Evolutionary conservation across 306 rosid genomes (phyloP).

Genomic region (Cucurbita pepo): DNA sequence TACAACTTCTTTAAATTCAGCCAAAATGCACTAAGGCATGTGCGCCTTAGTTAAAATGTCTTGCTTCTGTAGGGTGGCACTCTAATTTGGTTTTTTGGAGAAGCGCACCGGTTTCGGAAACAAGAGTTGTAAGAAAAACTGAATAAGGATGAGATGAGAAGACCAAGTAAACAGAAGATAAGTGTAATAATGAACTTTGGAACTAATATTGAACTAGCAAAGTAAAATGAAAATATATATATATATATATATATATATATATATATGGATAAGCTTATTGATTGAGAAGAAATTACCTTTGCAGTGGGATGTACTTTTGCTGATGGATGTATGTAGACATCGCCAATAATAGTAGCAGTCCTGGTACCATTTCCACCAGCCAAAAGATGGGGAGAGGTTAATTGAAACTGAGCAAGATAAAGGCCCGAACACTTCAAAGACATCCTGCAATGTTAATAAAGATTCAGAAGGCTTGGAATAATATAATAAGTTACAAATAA

Average conservation of each 20-base stretch:
- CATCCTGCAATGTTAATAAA: conserved; percentile 51
- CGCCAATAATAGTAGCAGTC: conserved; percentile 50
- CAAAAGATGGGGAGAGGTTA: conserved; percentile 63
- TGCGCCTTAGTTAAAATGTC: neutral
- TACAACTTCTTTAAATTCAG: neutral
- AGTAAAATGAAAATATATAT: neutral
- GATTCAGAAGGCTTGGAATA: neutral
- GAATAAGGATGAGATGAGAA: neutral
- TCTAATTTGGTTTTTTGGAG: neutral
- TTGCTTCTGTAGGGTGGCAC: neutral
- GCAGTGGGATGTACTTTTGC: conserved; percentile 91
- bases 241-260: neutral
- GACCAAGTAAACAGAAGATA: neutral
- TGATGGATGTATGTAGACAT: conserved; percentile 87
- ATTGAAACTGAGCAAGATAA: conserved; percentile 72
- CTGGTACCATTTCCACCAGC: conserved; percentile 63
- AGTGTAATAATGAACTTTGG: neutral
- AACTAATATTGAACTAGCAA: neutral
- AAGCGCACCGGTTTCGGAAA: neutral
- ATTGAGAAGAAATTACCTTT: conserved; percentile 31
- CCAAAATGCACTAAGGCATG: neutral
- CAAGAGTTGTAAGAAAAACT: neutral
- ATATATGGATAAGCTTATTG: neutral
- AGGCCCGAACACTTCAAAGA: conserved; percentile 81
- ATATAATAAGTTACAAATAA: conserved; percentile 1